A percentile compares a stretch with the other conserved stretches of the same genome.
Evolutionary conservation across 2,329 filamentous ascomycete genomes (phyloP).

Genomic region (Lachnellula willkommii): DNA sequence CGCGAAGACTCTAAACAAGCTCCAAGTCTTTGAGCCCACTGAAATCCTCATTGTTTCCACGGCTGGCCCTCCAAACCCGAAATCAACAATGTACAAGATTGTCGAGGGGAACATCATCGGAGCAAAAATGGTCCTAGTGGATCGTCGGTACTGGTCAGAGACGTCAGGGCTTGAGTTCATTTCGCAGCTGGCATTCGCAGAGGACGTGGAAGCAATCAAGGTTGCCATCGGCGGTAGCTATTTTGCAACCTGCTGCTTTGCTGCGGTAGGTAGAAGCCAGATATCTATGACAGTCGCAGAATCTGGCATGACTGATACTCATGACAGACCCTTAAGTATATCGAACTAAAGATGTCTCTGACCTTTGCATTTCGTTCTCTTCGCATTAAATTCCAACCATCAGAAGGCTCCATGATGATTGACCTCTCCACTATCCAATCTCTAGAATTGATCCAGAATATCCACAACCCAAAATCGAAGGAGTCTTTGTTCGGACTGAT

Average conservation of each 20-base stretch:
- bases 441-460: constrained; percentile 84
- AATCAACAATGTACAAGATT: constrained; percentile 69
- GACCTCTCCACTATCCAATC: constrained; percentile 82
- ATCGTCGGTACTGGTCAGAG: constrained; percentile 82
- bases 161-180: constrained; percentile 71
- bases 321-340: constrained; percentile 68
- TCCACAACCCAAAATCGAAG: constrained; percentile 70
- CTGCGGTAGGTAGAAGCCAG: constrained; percentile 58
- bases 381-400: constrained; percentile 79
- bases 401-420: constrained; percentile 93
- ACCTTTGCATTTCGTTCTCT: constrained; percentile 75
- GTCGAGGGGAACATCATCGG: constrained; percentile 66
- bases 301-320: constrained; percentile 4
- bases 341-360: constrained; percentile 63
- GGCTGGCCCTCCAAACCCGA: constrained; percentile 57
- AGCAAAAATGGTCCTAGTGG: constrained; percentile 57
- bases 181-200: constrained; percentile 68
- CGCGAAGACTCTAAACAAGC: constrained; percentile 79
- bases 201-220: constrained; percentile 77
- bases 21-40: constrained; percentile 73
- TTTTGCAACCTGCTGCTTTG: constrained; percentile 78
- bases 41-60: constrained; percentile 73
- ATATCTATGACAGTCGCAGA: neutral
- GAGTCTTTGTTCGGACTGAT: constrained; percentile 80
- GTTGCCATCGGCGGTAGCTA: constrained; percentile 77